Percentiles rank a stretch among this genome's conserved stretches.
Evolutionary conservation across 768 basidiomycete genomes (phyloP).

Genomic region (Lactarius hatsudake): DNA sequence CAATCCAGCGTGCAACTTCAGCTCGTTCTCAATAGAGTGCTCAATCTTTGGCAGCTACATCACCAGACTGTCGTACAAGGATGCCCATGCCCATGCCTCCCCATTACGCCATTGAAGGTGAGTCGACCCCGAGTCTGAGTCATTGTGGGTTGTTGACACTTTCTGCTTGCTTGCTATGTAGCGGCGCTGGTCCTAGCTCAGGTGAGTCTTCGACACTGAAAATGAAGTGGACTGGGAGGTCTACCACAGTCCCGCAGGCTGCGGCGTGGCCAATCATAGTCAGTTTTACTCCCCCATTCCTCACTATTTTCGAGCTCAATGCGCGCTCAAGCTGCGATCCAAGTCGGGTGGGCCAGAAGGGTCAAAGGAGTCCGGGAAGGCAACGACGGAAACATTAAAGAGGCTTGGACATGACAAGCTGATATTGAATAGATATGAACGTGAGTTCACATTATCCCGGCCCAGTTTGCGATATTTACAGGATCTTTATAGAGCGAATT

Average conservation of each 20-base stretch:
- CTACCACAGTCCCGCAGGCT: no score
- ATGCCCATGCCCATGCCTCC: conserved; percentile 30
- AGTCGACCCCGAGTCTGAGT: conserved; percentile 11
- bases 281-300: no score
- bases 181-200: no score
- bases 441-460: conserved; percentile 42
- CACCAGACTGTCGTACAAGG: no score
- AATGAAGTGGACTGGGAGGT: no score
- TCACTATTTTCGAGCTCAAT: no score
- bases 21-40: background rate
- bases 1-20: background rate
- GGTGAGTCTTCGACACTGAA: no score
- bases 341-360: no score
- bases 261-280: no score
- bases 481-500: conserved; percentile 60
- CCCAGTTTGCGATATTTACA: conserved; percentile 7
- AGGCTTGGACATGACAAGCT: conserved; percentile 70
- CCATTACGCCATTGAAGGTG: no score
- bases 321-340: no score
- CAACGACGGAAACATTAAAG: conserved; percentile 59
- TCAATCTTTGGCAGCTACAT: background rate
- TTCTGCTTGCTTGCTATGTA: conserved; percentile 7
- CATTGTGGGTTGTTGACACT: background rate
- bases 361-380: no score
- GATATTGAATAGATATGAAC: conserved; percentile 87